Base-by-base conservation (phyloP, 2,329 filamentous ascomycete species). In the Botrytis tulipae region DNA sequence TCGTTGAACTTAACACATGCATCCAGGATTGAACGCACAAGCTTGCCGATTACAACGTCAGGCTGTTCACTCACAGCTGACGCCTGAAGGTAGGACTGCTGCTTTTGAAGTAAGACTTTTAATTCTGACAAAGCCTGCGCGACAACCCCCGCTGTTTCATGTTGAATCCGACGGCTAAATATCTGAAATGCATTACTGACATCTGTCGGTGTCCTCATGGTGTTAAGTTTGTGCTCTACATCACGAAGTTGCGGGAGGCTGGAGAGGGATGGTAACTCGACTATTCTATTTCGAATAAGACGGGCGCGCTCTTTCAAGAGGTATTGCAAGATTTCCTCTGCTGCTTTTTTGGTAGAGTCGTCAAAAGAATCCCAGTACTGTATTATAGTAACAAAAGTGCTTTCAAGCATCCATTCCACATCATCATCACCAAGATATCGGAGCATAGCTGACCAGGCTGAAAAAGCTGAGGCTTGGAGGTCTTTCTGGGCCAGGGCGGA, bases 91-190 rank as follows among this genome's bases (percentile, higher is more conserved):
- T 93, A 91, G 37, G 88, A 88, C 80, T 97, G 94, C 76, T 97
- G 89, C 5, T 84, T 82, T 74, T 89, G 87, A 10, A 99, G 86
- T 78, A 92, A 97, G 1, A 86, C 86, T 9, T 90, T 87, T 10
- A 99, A 87, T 80, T 99, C 96, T 35, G 85, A 85, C 63, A 99
- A 83, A 32, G 94, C 92, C 82, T 95, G 93, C 71, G 92, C 87
- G 32, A 97, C 93, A 65, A 99, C 95, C 1, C 92, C 91, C 0
- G 91, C 88, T 80, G 95, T 97, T 77, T 99, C 96, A 79, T 96
- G 94, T 59, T 87, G 85, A 72, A 97, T 88, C 75, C 96, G 89
- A 76, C 89, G 86, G 35, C 90, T 87, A 76, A 97, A 96, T 5
- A 93, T 87, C 57, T 88, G 86, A 73, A 95, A 90, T 18, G 89